phyloP scores from a whole-genome alignment of 2,329 filamentous ascomycete species.

The Aotearoamyces nothofagi region DNA sequence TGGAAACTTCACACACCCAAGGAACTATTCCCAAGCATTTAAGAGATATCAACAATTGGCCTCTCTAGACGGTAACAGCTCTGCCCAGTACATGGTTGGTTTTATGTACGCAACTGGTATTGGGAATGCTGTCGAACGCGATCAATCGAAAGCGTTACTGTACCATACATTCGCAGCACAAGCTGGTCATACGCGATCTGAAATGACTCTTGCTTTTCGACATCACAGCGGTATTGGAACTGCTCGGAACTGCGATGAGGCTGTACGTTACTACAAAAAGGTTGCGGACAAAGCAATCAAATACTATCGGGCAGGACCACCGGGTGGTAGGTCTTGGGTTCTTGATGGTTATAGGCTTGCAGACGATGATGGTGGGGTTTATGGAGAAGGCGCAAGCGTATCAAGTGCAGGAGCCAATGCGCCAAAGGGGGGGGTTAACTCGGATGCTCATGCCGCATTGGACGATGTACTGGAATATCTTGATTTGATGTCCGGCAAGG shows the following conservation, averaged over 20 bases:
- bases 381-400: constrained; percentile 87
- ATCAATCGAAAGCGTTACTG: constrained; percentile 82
- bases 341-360: constrained; percentile 73
- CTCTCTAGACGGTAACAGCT: constrained; percentile 65
- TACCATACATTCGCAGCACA: constrained; percentile 92
- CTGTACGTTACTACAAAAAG: constrained; percentile 77
- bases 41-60: constrained; percentile 69
- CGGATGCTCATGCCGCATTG: constrained; percentile 71
- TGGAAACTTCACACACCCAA: constrained; percentile 80
- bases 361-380: constrained; percentile 82
- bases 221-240: constrained; percentile 77
- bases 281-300: constrained; percentile 86
- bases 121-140: constrained; percentile 61
- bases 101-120: constrained; percentile 93
- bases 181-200: constrained; percentile 65
- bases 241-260: constrained; percentile 70
- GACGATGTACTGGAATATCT: constrained; percentile 91
- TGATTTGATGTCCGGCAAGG: constrained; percentile 57
- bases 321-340: constrained; percentile 67
- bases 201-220: constrained; percentile 87
- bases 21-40: constrained; percentile 68
- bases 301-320: constrained; percentile 80
- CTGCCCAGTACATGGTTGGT: constrained; percentile 89
- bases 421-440: constrained; percentile 54
- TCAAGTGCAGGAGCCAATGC: constrained; percentile 78